A percentile compares a stretch with the other conserved stretches of the same genome.
Conservation (phyloP, 2,329 filamentous ascomycete genomes). For the Blastomyces gilchristii region DNA sequence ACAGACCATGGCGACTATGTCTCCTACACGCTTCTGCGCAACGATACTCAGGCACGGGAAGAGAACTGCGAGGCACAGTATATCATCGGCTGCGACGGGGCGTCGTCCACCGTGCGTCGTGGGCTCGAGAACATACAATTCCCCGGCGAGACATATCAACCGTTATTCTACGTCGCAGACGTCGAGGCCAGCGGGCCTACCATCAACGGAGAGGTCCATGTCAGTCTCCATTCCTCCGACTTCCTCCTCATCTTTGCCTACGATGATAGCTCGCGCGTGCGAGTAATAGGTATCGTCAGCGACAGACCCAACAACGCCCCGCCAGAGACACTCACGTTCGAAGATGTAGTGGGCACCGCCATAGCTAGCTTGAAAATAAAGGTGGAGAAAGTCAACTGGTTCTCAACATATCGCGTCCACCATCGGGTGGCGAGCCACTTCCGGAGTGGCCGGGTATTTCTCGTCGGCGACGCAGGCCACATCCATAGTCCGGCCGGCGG, state of each 20-base stretch:
- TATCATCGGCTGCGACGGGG: constrained; percentile 58
- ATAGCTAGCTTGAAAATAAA: constrained; percentile 18
- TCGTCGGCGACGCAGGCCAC: constrained; percentile 50
- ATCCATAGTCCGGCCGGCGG: constrained; percentile 47
- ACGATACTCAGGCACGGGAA: not conserved
- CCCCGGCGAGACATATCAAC: constrained; percentile 35
- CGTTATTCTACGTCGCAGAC: constrained; percentile 39
- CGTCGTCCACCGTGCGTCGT: constrained; percentile 54
- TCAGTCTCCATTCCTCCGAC: constrained; percentile 26
- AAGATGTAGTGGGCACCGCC: constrained; percentile 19
- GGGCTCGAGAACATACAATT: constrained; percentile 30
- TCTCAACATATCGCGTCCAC: constrained; percentile 40
- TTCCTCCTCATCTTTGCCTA: constrained; percentile 30
- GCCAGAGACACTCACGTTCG: constrained; percentile 20
- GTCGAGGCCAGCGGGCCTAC: constrained; percentile 25
- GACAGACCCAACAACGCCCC: constrained; percentile 3
- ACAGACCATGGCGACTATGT: constrained; percentile 19
- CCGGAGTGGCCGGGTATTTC: constrained; percentile 41
- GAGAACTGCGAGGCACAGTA: constrained; percentile 12
- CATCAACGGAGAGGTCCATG: constrained; percentile 25
- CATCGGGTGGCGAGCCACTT: constrained; percentile 36
- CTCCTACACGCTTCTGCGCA: constrained; percentile 3
- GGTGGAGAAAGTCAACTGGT: constrained; percentile 27
- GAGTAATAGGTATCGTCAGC: constrained; percentile 22
- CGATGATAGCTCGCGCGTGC: constrained; percentile 17